Evolutionary conservation across 805 yeast genomes (phyloP).

Genomic region (Candida krabiensis): DNA sequence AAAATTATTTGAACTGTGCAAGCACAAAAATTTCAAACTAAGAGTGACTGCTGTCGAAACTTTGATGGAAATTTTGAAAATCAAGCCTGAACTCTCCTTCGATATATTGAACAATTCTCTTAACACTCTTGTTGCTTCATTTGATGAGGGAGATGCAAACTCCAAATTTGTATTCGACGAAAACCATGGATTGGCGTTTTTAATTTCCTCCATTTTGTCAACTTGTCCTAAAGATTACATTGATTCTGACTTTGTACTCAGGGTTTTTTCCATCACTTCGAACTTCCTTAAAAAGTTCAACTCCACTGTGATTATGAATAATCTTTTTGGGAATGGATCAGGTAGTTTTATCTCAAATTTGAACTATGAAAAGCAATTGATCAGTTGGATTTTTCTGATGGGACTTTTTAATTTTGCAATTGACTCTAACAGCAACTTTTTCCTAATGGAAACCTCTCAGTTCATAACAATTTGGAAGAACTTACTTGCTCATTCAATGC

Average conservation of each 20-base stretch:
- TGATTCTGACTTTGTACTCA: slow-evolving; percentile 32
- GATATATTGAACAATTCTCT: slow-evolving; percentile 36
- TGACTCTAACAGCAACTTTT: slow-evolving; percentile 46
- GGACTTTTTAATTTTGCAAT: slow-evolving; percentile 59
- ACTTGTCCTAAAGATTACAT: slow-evolving; percentile 30
- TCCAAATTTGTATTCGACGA: slow-evolving; percentile 24
- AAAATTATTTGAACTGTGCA: slow-evolving; percentile 37
- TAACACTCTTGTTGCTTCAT: slow-evolving; percentile 32
- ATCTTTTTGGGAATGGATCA: slow-evolving; percentile 31
- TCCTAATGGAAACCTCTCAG: slow-evolving; percentile 57
- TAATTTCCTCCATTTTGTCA: slow-evolving; percentile 33
- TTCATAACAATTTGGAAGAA: slow-evolving; percentile 65
- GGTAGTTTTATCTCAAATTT: slow-evolving; percentile 29
- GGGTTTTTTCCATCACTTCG: slow-evolving; percentile 28
- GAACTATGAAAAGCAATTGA: slow-evolving; percentile 37
- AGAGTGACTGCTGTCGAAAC: slow-evolving; percentile 42
- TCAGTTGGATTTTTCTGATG: slow-evolving; percentile 62
- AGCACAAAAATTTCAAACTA: slow-evolving; percentile 38
- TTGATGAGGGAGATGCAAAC: slow-evolving; percentile 33
- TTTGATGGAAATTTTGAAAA: slow-evolving; percentile 34
- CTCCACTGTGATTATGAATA: slow-evolving; percentile 34
- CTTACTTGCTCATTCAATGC: slow-evolving; percentile 50
- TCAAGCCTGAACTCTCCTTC: slow-evolving; percentile 32
- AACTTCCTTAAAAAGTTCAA: slow-evolving; percentile 34
- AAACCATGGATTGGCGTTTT: slow-evolving; percentile 32